A percentile compares a stretch with the other conserved stretches of the same genome.
phyloP scores from a whole-genome alignment of 2,329 filamentous ascomycete species.

The Fusarium begoniae region DNA sequence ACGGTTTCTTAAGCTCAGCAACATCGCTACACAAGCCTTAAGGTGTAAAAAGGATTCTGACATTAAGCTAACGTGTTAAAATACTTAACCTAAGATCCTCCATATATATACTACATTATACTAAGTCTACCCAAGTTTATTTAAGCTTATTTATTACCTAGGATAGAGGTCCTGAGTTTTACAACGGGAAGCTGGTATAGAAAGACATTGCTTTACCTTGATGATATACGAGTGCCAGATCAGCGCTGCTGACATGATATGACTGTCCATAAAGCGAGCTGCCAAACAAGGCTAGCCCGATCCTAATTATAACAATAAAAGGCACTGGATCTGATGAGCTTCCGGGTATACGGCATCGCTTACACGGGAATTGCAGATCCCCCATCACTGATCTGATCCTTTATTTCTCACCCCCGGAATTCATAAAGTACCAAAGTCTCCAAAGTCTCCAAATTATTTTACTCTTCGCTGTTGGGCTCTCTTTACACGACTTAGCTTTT shows the following conservation, averaged over 20 bases:
- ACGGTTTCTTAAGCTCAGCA: accelerated
- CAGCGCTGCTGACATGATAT: neutral
- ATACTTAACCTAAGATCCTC: no score
- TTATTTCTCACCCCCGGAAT: accelerated
- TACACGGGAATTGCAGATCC: neutral
- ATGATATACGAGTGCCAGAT: neutral
- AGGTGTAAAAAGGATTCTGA: accelerated
- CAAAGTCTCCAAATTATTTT: accelerated
- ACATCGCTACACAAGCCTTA: no score
- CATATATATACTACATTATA: no score
- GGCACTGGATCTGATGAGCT: neutral
- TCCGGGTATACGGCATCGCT: neutral
- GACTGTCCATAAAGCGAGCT: neutral
- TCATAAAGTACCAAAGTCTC: no score
- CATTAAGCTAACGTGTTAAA: accelerated
- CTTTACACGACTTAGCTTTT: accelerated
- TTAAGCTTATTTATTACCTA: no score
- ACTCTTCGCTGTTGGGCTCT: accelerated
- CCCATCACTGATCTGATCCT: neutral
- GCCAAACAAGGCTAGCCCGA: neutral
- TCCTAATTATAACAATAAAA: neutral
- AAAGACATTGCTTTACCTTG: neutral
- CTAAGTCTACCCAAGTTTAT: no score
- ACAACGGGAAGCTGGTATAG: no score
- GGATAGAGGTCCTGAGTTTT: no score